These are phyloP conservation scores for Aspergillus jensenii DNA, from an alignment of 2,329 filamentous ascomycete species.

Conservation along the genomic window DNA sequence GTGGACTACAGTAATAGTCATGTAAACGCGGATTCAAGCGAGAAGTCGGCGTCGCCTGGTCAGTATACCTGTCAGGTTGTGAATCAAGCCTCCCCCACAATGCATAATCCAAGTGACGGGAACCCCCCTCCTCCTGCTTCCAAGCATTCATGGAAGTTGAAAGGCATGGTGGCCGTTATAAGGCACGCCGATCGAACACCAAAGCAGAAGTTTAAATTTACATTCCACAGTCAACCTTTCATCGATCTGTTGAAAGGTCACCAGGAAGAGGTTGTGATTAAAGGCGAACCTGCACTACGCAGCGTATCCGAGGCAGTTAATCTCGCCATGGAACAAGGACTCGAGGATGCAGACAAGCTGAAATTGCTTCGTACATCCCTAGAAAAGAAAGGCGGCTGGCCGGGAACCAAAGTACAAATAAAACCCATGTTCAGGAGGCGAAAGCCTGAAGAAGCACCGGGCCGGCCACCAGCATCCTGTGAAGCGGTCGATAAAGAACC, in stretches of 20 bases:
- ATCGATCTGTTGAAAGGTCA: constrained; percentile 93
- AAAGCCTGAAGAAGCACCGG: constrained; percentile 61
- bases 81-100: constrained; percentile 27
- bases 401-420: constrained; percentile 97
- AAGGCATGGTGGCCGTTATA: constrained; percentile 95
- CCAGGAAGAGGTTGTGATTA: constrained; percentile 91
- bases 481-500: constrained; percentile 21
- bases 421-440: constrained; percentile 98
- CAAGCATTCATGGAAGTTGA: constrained; percentile 96
- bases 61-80: constrained; percentile 24
- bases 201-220: constrained; percentile 99
- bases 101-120: constrained; percentile 26
- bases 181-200: constrained; percentile 95
- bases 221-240: constrained; percentile 94
- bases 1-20: constrained; percentile 21
- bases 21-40: constrained; percentile 15
- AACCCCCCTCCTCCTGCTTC: constrained; percentile 60
- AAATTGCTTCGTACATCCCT: constrained; percentile 80
- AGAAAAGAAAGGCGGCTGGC: constrained; percentile 88
- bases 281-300: constrained; percentile 82
- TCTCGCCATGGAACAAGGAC: constrained; percentile 70
- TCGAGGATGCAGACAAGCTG: constrained; percentile 87
- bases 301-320: constrained; percentile 90
- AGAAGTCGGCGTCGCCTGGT: constrained; percentile 22
- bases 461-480: constrained; percentile 18